Conservation (phyloP, 768 basidiomycete genomes). For the Boletus rubroflammeus region DNA sequence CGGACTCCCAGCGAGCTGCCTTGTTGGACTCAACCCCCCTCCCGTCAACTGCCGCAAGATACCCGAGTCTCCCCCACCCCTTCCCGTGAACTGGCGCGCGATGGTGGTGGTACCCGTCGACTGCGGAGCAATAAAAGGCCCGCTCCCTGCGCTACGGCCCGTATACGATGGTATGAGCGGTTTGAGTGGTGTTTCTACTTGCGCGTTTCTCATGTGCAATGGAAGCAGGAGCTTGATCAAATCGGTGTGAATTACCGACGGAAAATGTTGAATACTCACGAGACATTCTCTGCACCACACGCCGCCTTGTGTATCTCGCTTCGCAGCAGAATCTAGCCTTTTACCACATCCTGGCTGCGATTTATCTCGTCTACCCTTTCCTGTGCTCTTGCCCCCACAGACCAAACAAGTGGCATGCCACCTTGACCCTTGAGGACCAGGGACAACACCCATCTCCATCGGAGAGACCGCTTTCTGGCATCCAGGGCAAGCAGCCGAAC, state of each 20-base stretch:
- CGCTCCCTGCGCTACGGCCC: constrained; percentile 32
- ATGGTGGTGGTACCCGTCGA: constrained; percentile 69
- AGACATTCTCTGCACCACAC: constrained; percentile 86
- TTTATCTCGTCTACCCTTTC: constrained; percentile 45
- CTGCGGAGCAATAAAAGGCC: constrained; percentile 45
- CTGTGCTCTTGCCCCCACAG: constrained; percentile 65
- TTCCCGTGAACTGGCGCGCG: constrained; percentile 70
- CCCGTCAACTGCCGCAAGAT: constrained; percentile 60
- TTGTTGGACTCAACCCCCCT: constrained; percentile 61
- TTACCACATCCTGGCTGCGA: constrained; percentile 78
- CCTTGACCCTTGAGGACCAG: constrained; percentile 75
- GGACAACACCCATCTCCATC: constrained; percentile 84
- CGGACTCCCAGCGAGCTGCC: constrained; percentile 62
- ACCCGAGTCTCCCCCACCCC: constrained; percentile 38
- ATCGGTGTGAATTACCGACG: constrained; percentile 6
- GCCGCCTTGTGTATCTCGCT: constrained; percentile 60
- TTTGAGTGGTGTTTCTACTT: constrained; percentile 50
- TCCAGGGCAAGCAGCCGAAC: constrained; percentile 62
- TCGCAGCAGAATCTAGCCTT: constrained; percentile 78
- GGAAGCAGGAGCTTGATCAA: constrained; percentile 54
- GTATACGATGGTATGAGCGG: constrained; percentile 46
- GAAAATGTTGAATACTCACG: constrained; percentile 40
- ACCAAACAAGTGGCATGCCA: constrained; percentile 80
- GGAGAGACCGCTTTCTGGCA: constrained; percentile 70
- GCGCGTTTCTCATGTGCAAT: constrained; percentile 42